Evolutionary conservation across 2,329 filamentous ascomycete genomes (phyloP).

Genomic region (Ascochyta pisi): DNA sequence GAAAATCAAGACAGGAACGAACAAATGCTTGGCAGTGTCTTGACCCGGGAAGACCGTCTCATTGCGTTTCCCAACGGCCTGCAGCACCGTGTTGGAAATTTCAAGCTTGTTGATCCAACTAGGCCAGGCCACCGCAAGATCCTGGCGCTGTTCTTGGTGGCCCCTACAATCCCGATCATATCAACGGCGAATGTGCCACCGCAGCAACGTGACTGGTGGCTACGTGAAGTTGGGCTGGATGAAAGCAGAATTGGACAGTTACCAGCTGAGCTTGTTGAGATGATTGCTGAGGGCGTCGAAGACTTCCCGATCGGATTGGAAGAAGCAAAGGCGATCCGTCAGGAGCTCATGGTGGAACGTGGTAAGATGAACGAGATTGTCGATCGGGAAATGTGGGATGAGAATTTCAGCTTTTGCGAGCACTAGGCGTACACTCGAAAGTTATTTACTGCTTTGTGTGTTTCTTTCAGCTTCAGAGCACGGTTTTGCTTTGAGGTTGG

Average conservation of each 20-base stretch:
- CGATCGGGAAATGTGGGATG: conserved; percentile 3
- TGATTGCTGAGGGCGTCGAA: conserved; percentile 17
- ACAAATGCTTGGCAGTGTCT: conserved; percentile 57
- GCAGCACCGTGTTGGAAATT: conserved; percentile 41
- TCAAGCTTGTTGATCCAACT: conserved; percentile 57
- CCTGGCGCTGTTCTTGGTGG: conserved; percentile 64
- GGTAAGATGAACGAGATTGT: conserved; percentile 12
- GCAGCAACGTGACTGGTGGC: conserved; percentile 56
- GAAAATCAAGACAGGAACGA: conserved; percentile 1
- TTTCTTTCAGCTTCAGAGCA: not conserved
- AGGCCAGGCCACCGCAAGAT: conserved; percentile 63
- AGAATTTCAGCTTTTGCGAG: conserved; percentile 25
- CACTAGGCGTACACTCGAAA: not conserved
- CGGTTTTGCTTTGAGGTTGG: too few relatives aligned
- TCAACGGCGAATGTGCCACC: conserved; percentile 60
- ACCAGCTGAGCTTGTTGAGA: conserved; percentile 21
- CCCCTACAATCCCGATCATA: conserved; percentile 59
- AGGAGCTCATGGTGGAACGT: conserved; percentile 23
- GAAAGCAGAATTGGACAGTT: conserved; percentile 6
- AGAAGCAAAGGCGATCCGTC: conserved; percentile 23
- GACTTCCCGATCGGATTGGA: conserved; percentile 23
- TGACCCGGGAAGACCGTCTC: conserved; percentile 56
- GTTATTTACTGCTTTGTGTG: too few relatives aligned
- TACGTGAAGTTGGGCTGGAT: conserved; percentile 1
- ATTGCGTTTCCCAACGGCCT: conserved; percentile 62